Percentiles rank a stretch among this genome's conserved stretches.
Conservation (phyloP, 2,329 filamentous ascomycete species). For the Sporothrix pseudoabietina region DNA sequence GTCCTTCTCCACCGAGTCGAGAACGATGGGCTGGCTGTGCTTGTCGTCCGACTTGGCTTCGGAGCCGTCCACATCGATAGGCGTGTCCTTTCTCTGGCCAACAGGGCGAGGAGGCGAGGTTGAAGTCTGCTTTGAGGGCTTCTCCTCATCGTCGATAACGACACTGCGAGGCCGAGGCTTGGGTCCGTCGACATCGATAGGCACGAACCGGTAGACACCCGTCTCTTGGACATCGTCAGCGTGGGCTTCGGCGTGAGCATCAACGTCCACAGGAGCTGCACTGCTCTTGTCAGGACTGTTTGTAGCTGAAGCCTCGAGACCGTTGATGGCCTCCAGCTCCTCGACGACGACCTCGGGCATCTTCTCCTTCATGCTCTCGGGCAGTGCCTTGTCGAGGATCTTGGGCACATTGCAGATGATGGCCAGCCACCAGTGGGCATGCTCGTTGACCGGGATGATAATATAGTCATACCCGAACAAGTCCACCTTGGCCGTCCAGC, state of each 20-base stretch:
- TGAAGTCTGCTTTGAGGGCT: background rate
- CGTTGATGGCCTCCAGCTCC: background rate
- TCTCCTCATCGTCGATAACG: background rate
- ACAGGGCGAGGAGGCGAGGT: background rate
- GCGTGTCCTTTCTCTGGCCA: slow-evolving; percentile 13
- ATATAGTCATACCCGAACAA: slow-evolving; percentile 86
- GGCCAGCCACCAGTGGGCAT: slow-evolving; percentile 87
- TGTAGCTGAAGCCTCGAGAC: background rate
- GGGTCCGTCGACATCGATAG: slow-evolving; percentile 16
- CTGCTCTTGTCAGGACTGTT: background rate
- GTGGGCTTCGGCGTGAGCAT: background rate
- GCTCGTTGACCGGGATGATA: slow-evolving; percentile 87
- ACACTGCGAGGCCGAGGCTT: background rate
- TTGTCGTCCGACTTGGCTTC: background rate
- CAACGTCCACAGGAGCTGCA: background rate
- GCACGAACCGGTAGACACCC: background rate
- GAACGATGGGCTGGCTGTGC: background rate
- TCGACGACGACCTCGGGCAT: background rate
- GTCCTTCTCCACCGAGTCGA: slow-evolving; percentile 21
- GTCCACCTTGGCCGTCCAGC: slow-evolving; percentile 86
- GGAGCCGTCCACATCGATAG: slow-evolving; percentile 21
- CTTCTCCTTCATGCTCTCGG: slow-evolving; percentile 6
- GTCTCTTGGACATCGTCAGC: background rate
- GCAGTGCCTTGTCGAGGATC: slow-evolving; percentile 48
- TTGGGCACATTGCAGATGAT: slow-evolving; percentile 87